Base-by-base conservation (phyloP, 2,329 filamentous ascomycete genomes). In the Aspergillus neotritici region DNA sequence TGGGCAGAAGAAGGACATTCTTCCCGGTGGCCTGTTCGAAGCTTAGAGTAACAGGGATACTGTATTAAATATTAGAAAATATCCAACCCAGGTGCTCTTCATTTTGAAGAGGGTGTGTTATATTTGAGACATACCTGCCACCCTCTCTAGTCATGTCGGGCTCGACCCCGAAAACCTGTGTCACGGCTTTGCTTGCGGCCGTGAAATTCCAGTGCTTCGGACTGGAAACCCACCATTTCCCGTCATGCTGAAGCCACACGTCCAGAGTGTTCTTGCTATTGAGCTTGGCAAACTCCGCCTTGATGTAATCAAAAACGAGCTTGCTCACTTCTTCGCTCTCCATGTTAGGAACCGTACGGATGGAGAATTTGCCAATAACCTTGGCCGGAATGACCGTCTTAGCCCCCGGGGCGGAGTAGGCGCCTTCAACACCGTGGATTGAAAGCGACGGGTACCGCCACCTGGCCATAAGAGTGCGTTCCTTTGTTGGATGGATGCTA, bases 121-220 rank as follows among this genome's bases (percentile, higher is more conserved):
- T 10, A 14, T 29, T 6, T 5, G 29, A 34, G 44, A 67, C 77
- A 66, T 72, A 84, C 82, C 82, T 87, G 70, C 93, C 93, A 68
- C 93, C 93, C 73, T 98, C 93, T 50, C 93, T 82, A 32, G 93
- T 98, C 69, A 95, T 85, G 71, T 98, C 93, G 17, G 93, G 93
- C 73, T 89, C 78, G 42, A 95, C 85, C 41, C 87, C 87, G 80
- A 89, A 98, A 31, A 98, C 93, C 52, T 88, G 82, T 75, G 97
- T 85, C 29, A 93, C 89, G n/a, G 93, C 93, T 78, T 95, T 97
- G 62, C 84, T 82, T 11, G 93, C 93, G 17, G 91, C 91, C 25
- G 82, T 80, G 72, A 97, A 98, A 78, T 98, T 98, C 89, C 93
- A 97, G 78, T 98, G 91, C 73, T 94, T 93, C 25, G 93, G 91